Percentiles rank a stretch among this genome's conserved stretches.
These are phyloP conservation scores for Penicillium sumatraense DNA, from an alignment of 2,329 filamentous ascomycete species.

Conservation along the genomic window DNA sequence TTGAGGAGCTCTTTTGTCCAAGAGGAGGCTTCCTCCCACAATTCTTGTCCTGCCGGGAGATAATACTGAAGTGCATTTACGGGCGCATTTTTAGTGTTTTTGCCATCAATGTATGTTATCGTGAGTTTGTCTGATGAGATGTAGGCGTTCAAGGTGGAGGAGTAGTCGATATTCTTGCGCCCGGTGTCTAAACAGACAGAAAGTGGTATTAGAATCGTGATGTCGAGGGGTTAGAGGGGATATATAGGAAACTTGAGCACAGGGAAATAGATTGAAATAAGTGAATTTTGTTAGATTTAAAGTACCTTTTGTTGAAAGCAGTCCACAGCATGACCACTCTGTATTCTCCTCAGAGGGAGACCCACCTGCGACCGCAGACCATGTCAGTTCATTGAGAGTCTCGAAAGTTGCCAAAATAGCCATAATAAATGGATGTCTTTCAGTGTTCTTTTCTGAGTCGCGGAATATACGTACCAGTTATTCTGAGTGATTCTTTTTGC, in stretches of 20 bases:
- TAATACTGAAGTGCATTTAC: neutral
- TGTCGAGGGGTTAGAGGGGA: neutral
- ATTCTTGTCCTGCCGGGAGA: neutral
- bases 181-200: neutral
- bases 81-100: neutral
- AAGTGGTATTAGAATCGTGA: neutral
- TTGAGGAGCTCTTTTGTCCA: constrained; percentile 71
- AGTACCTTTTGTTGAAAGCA: neutral
- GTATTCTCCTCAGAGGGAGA: neutral
- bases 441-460: too few species aligned
- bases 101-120: neutral
- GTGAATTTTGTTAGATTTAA: neutral
- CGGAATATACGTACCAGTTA: neutral
- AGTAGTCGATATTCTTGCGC: neutral
- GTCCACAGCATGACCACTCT: neutral
- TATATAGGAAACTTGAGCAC: neutral
- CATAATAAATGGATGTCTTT: neutral
- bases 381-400: too few species aligned
- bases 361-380: neutral
- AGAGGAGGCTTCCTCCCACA: constrained; percentile 44
- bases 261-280: neutral
- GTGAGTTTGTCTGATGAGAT: neutral
- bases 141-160: neutral
- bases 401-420: neutral
- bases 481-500: neutral